These are phyloP conservation scores for Pseudophaeomoniella oleicola DNA, from an alignment of 2,329 filamentous ascomycete genomes.

Conservation along the genomic window DNA sequence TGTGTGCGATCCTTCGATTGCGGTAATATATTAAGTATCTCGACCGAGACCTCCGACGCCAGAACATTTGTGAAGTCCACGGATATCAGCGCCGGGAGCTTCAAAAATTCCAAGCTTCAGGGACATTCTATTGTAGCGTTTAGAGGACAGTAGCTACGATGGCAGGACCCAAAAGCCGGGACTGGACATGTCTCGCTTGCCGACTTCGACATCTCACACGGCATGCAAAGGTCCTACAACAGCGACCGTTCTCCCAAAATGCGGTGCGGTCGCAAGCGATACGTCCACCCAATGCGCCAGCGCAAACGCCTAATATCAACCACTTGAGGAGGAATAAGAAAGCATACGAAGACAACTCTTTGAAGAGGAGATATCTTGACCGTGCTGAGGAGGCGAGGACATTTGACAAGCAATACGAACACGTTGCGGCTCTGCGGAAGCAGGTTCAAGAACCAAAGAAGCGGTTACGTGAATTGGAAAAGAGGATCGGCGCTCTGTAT, in stretches of 20 bases:
- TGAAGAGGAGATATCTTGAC: conserved; percentile 46
- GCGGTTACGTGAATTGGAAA: conserved; percentile 28
- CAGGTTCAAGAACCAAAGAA: conserved; percentile 25
- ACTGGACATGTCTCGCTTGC: neutral
- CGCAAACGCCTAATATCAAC: conserved; percentile 67
- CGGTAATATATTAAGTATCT: no score
- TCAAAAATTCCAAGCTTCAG: neutral
- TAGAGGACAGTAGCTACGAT: no score
- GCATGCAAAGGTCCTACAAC: neutral
- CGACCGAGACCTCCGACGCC: no score
- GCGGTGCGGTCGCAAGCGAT: conserved; percentile 10
- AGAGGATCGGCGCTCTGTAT: conserved; percentile 22
- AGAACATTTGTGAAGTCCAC: no score
- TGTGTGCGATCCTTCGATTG: no score
- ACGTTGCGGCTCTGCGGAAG: conserved; percentile 18
- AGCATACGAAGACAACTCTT: conserved; percentile 68
- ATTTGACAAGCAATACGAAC: neutral
- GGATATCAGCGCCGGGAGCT: neutral
- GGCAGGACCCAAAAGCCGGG: neutral
- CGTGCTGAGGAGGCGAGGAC: neutral
- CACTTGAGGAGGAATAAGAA: conserved; percentile 77
- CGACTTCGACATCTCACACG: neutral
- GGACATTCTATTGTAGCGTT: no score
- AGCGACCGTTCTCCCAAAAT: conserved; percentile 13
- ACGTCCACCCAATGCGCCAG: conserved; percentile 60